phyloP scores from a whole-genome alignment of 495 filamentous ascomycete species.

The Penicillium soppii region DNA sequence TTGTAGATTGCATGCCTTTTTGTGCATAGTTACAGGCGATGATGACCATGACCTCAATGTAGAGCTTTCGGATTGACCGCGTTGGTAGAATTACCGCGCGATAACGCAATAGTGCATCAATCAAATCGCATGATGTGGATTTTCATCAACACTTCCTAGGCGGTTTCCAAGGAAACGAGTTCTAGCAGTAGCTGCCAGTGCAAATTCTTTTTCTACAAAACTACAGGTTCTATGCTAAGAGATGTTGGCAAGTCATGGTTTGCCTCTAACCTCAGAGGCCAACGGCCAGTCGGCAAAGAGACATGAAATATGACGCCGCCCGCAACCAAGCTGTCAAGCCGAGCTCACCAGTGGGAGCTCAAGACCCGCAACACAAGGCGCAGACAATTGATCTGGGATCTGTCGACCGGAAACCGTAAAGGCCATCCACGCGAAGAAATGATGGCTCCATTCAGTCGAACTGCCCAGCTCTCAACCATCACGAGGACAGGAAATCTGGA shows the following conservation, averaged over 20 bases:
- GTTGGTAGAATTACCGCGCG: no score
- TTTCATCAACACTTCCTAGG: neutral
- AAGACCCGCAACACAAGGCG: constrained; percentile 47
- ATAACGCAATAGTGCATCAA: neutral
- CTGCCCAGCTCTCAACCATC: constrained; percentile 78
- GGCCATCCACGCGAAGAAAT: constrained; percentile 59
- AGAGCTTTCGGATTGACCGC: neutral
- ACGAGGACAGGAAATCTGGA: constrained; percentile 69
- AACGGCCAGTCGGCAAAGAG: constrained; percentile 77
- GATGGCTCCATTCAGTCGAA: constrained; percentile 86
- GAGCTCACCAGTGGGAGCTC: constrained; percentile 76
- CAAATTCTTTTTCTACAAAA: neutral
- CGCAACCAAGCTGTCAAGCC: constrained; percentile 55
- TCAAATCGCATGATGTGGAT: no score
- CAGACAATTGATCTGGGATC: constrained; percentile 73
- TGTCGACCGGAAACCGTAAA: constrained; percentile 85
- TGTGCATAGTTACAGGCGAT: constrained; percentile 12
- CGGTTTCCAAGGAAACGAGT: neutral
- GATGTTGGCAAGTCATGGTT: constrained; percentile 83
- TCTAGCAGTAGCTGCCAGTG: neutral
- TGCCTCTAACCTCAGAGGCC: constrained; percentile 77
- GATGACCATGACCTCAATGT: constrained; percentile 30
- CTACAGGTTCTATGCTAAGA: constrained; percentile 8
- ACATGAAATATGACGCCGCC: constrained; percentile 84
- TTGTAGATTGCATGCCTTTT: constrained; percentile 50